These are phyloP conservation scores for Hyaloscypha finlandica DNA, from an alignment of 495 filamentous ascomycete genomes.

Conservation along the genomic window DNA sequence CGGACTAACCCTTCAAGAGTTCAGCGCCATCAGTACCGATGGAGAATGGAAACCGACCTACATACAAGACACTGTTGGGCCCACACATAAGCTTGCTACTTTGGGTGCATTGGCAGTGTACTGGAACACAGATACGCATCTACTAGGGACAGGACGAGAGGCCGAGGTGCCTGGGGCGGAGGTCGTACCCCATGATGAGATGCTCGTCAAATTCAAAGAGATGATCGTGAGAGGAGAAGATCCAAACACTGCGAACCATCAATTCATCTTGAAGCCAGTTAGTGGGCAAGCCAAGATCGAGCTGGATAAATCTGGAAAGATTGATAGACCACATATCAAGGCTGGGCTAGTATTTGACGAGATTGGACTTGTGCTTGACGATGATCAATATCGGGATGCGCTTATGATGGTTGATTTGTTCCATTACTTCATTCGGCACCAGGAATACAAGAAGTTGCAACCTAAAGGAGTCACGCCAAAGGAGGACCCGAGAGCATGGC, in stretches of 20 bases:
- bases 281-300: constrained; percentile 90
- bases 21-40: constrained; percentile 95
- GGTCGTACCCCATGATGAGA: constrained; percentile 59
- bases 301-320: constrained; percentile 84
- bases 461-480: constrained; percentile 80
- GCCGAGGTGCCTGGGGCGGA: constrained; percentile 57
- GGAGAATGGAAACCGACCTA: constrained; percentile 91
- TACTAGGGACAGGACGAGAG: constrained; percentile 77
- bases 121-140: constrained; percentile 91
- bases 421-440: constrained; percentile 96
- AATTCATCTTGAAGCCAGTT: constrained; percentile 94
- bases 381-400: constrained; percentile 94
- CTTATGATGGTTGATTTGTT: constrained; percentile 98
- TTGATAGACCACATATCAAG: constrained; percentile 84
- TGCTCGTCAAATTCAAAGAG: constrained; percentile 71
- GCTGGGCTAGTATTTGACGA: constrained; percentile 91
- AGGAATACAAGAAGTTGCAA: constrained; percentile 93
- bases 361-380: constrained; percentile 91
- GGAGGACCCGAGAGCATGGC: constrained; percentile 89
- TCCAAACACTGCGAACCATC: constrained; percentile 58
- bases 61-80: constrained; percentile 78
- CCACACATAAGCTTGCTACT: constrained; percentile 89
- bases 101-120: constrained; percentile 88
- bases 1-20: constrained; percentile 87
- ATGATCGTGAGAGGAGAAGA: constrained; percentile 72